Conservation (phyloP, 2,329 filamentous ascomycete species). For the Gnomoniopsis sp. region DNA sequence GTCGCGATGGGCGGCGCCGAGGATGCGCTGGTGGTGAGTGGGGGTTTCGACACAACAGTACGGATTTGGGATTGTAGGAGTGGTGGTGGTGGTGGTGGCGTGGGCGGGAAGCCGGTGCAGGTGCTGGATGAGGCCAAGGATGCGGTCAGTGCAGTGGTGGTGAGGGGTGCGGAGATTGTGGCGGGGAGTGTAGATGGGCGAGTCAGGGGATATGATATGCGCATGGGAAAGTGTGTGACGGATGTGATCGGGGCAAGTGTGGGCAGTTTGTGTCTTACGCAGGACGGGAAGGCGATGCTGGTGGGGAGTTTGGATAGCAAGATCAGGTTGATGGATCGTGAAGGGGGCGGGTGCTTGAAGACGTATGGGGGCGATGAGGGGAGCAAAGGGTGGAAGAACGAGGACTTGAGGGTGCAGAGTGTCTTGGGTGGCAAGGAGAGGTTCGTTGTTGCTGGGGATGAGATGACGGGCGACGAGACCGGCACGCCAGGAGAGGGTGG, state of each 20-base stretch:
- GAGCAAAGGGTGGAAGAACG: conserved; percentile 51
- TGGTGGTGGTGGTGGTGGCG: conserved; percentile 34
- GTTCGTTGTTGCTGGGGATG: conserved; percentile 77
- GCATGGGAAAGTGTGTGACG: conserved; percentile 66
- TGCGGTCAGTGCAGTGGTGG: conserved; percentile 52
- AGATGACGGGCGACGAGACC: conserved; percentile 42
- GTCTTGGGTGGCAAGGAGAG: conserved; percentile 73
- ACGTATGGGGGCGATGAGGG: conserved; percentile 58
- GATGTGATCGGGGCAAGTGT: conserved; percentile 70
- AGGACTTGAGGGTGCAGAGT: conserved; percentile 70
- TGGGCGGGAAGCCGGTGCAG: conserved; percentile 62
- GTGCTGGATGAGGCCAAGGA: conserved; percentile 71
- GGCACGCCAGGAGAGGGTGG: conserved; percentile 41
- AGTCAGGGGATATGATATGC: conserved; percentile 77
- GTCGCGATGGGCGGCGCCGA: conserved; percentile 75
- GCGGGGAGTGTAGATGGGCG: conserved; percentile 81
- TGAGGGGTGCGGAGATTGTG: conserved; percentile 57
- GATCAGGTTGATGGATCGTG: conserved; percentile 76
- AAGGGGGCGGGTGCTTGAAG: conserved; percentile 68
- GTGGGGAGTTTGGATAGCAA: conserved; percentile 73
- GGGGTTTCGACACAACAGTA: conserved; percentile 72
- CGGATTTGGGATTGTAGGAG: conserved; percentile 69
- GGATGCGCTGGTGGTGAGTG: conserved; percentile 69
- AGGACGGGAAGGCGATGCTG: conserved; percentile 71
- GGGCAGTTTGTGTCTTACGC: conserved; percentile 70